Evolutionary conservation across 768 basidiomycete species (phyloP).

Genomic region (Hemileccinum rubropunctum): DNA sequence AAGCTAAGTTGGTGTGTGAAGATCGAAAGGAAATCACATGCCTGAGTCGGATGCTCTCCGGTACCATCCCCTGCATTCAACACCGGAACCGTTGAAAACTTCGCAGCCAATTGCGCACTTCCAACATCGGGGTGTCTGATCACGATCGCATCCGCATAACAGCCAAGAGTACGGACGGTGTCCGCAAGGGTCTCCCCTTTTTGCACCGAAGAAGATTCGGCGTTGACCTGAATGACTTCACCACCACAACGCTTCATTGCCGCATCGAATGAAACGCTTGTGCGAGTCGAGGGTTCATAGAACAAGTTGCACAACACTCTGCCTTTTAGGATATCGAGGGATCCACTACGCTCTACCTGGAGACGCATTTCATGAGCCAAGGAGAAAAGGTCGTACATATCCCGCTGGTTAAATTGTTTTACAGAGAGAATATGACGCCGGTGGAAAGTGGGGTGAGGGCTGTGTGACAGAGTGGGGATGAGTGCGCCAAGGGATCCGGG

Average conservation of each 20-base stretch:
- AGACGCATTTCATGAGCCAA: constrained; percentile 96
- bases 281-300: constrained; percentile 96
- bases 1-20: constrained; percentile 5
- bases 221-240: constrained; percentile 82
- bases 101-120: constrained; percentile 92
- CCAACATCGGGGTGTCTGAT: constrained; percentile 94
- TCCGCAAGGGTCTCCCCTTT: constrained; percentile 95
- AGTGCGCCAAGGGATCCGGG: constrained; percentile 10
- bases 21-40: constrained; percentile 30
- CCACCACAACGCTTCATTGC: constrained; percentile 99
- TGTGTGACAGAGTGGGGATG: constrained; percentile 21
- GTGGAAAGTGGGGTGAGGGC: constrained; percentile 83
- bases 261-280: constrained; percentile 93
- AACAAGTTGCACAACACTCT: constrained; percentile 90
- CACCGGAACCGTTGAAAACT: constrained; percentile 92
- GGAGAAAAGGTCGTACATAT: constrained; percentile 91
- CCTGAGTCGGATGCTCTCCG: constrained; percentile 97
- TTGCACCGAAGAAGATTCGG: constrained; percentile 80
- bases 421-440: constrained; percentile 92
- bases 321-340: constrained; percentile 85
- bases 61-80: constrained; percentile 97
- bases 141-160: constrained; percentile 93
- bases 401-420: constrained; percentile 86
- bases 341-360: constrained; percentile 89
- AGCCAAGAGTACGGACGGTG: constrained; percentile 90